A percentile compares a stretch with the other conserved stretches of the same genome.
phyloP scores from a whole-genome alignment of 1,284 basidiomycete species.

The Apiotrichum laibachii region DNA sequence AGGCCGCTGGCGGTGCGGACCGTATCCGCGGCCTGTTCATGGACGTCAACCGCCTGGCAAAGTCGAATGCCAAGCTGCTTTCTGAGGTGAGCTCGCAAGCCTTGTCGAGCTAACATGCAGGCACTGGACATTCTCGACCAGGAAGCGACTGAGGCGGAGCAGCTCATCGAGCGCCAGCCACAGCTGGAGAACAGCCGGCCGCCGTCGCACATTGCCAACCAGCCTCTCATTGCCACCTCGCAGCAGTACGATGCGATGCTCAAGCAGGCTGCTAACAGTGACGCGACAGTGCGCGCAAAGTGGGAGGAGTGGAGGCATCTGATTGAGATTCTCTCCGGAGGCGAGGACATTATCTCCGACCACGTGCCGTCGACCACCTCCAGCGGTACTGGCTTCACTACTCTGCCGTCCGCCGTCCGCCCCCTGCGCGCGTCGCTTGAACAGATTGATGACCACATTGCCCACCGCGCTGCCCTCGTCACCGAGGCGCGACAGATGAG shows the following conservation, averaged over 20 bases:
- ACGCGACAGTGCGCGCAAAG: constrained; percentile 70
- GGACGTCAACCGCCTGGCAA: constrained; percentile 67
- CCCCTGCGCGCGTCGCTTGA: constrained; percentile 75
- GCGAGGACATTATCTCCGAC: constrained; percentile 68
- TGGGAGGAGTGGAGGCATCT: constrained; percentile 83
- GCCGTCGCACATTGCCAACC: constrained; percentile 76
- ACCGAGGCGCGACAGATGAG: constrained; percentile 65
- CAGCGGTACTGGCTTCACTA: constrained; percentile 22
- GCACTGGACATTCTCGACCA: constrained; percentile 82
- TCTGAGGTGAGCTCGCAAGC: constrained; percentile 63
- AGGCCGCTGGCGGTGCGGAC: constrained; percentile 69
- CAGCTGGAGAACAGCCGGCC: constrained; percentile 53
- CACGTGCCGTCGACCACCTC: constrained; percentile 49
- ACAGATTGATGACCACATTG: constrained; percentile 70
- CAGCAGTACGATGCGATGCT: constrained; percentile 70
- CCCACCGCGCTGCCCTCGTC: constrained; percentile 62
- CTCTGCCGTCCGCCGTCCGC: constrained; percentile 57
- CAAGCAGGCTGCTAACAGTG: constrained; percentile 68
- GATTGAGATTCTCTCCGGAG: constrained; percentile 67
- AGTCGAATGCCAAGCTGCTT: constrained; percentile 63
- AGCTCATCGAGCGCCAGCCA: constrained; percentile 53
- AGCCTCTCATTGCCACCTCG: constrained; percentile 66
- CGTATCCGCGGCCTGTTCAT: constrained; percentile 70
- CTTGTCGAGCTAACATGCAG: constrained; percentile 52
- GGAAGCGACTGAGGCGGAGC: constrained; percentile 83